These are phyloP conservation scores for Parasarocladium wereldwijsianum DNA, from an alignment of 2,329 filamentous ascomycete genomes.

Conservation along the genomic window DNA sequence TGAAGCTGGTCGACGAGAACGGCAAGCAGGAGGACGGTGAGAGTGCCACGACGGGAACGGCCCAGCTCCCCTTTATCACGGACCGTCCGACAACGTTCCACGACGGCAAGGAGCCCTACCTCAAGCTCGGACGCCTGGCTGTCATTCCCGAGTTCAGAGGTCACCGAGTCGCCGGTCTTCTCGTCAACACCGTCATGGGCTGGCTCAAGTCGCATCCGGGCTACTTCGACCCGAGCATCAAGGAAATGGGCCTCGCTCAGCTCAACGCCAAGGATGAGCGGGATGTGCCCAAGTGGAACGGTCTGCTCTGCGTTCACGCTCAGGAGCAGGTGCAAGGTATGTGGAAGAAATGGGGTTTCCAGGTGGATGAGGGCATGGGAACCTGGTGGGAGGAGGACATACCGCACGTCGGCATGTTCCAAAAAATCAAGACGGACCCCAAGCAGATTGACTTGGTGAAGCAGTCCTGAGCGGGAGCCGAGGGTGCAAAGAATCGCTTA, in stretches of 20 bases:
- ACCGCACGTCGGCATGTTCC: constrained; percentile 71
- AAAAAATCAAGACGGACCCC: constrained; percentile 24
- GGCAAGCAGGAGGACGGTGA: constrained; percentile 13
- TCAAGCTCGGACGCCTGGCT: constrained; percentile 70
- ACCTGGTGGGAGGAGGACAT: constrained; percentile 77
- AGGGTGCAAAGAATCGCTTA: too few species aligned
- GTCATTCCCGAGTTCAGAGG: constrained; percentile 52
- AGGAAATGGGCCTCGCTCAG: constrained; percentile 26
- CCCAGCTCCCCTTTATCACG: constrained; percentile 9
- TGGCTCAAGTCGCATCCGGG: constrained; percentile 51
- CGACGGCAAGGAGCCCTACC: constrained; percentile 56
- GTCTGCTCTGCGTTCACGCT: constrained; percentile 66
- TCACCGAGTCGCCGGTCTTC: constrained; percentile 44
- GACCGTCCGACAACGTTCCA: constrained; percentile 36
- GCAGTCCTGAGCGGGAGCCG: neutral
- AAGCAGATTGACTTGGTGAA: constrained; percentile 12
- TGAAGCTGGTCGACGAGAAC: too few species aligned
- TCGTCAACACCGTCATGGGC: constrained; percentile 52
- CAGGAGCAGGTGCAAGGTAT: constrained; percentile 49
- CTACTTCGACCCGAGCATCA: constrained; percentile 35
- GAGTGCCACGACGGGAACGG: neutral
- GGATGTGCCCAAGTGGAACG: constrained; percentile 49
- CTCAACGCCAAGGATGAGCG: constrained; percentile 22
- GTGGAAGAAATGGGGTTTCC: constrained; percentile 63
- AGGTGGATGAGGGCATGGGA: constrained; percentile 57